These are phyloP conservation scores for Diplodia seriata DNA, from an alignment of 2,329 filamentous ascomycete species.

Conservation along the genomic window DNA sequence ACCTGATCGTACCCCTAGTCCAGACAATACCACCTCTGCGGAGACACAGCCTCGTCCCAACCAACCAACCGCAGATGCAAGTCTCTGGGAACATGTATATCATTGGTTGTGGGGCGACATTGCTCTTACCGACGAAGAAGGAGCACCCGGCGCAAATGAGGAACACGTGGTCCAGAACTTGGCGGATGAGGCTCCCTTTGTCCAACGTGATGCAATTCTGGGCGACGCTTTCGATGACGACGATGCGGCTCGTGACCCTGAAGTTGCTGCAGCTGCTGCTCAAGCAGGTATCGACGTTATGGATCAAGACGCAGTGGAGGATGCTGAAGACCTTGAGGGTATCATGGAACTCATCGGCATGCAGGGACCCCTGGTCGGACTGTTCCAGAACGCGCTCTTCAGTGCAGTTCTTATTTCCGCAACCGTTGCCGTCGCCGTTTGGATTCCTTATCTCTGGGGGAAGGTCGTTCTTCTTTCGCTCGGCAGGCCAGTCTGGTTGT, in stretches of 20 bases:
- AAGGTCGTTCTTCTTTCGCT: conserved; percentile 81
- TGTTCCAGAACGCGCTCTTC: conserved; percentile 95
- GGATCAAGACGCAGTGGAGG: conserved; percentile 73
- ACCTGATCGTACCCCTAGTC: not conserved
- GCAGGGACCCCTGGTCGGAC: conserved; percentile 86
- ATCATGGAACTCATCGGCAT: conserved; percentile 96
- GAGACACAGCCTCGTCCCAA: conserved; percentile 1
- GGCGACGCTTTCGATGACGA: conserved; percentile 41
- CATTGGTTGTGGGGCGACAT: conserved; percentile 60
- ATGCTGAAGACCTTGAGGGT: conserved; percentile 93
- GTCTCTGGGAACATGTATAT: conserved; percentile 42
- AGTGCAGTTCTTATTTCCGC: conserved; percentile 88
- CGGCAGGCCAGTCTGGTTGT: conserved; percentile 74
- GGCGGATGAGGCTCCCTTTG: conserved; percentile 66
- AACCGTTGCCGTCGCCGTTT: conserved; percentile 84
- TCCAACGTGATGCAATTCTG: conserved; percentile 51
- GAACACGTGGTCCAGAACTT: conserved; percentile 67
- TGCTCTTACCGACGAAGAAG: conserved; percentile 39
- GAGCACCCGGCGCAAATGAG: conserved; percentile 54
- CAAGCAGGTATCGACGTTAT: conserved; percentile 70
- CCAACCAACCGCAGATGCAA: not conserved
- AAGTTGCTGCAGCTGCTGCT: conserved; percentile 69
- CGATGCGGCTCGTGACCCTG: conserved; percentile 55
- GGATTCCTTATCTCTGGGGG: conserved; percentile 90
- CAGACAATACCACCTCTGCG: not conserved